Conservation (phyloP, 1,284 basidiomycete genomes). For the Gomphus sp. region DNA sequence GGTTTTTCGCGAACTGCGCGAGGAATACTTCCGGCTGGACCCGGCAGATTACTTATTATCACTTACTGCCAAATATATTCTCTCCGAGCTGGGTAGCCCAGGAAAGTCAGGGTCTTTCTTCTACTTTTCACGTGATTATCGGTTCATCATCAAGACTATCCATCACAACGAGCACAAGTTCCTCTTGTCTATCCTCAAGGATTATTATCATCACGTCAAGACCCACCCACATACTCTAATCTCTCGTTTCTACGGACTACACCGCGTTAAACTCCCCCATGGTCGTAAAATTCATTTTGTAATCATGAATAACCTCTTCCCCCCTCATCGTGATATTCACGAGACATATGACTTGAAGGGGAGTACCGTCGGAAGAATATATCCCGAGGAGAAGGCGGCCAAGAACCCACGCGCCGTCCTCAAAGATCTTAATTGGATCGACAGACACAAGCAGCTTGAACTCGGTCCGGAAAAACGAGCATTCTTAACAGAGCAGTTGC, state of each 20-base stretch:
- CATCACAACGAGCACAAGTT: constrained; percentile 93
- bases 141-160: constrained; percentile 99
- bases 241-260: constrained; percentile 92
- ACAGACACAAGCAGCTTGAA: constrained; percentile 69
- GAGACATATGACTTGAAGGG: constrained; percentile 98
- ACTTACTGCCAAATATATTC: constrained; percentile 94
- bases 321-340: constrained; percentile 94
- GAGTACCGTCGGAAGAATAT: constrained; percentile 83
- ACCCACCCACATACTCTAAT: constrained; percentile 91
- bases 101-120: constrained; percentile 99
- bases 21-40: constrained; percentile 91
- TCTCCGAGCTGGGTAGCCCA: constrained; percentile 96
- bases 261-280: constrained; percentile 91
- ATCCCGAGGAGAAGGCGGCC: constrained; percentile 76
- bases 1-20: constrained; percentile 93
- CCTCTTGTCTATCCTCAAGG: constrained; percentile 73
- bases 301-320: constrained; percentile 99
- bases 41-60: constrained; percentile 96
- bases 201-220: constrained; percentile 85
- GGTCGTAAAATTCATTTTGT: constrained; percentile 98
- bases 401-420: constrained; percentile 82
- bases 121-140: constrained; percentile 98
- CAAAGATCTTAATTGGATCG: constrained; percentile 97
- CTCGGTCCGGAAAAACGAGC: constrained; percentile 93
- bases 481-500: constrained; percentile 81